Conservation (phyloP, 768 basidiomycete species). For the Daedalea quercina region DNA sequence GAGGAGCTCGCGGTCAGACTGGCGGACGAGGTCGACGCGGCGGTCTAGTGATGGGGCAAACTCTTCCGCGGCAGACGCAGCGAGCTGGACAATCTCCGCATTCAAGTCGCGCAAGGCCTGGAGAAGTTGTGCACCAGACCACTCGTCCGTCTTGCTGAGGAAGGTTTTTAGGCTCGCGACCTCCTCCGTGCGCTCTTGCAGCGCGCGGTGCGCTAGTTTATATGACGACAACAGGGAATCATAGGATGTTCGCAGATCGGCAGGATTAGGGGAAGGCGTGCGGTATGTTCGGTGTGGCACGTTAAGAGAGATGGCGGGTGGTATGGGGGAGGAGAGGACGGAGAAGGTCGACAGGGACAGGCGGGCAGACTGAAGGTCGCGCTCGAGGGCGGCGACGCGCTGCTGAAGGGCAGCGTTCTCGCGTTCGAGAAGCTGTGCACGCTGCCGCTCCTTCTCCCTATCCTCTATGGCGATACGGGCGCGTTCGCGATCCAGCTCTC, state of each 20-base stretch:
- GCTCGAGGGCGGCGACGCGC: constrained; percentile 12
- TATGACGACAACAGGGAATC: constrained; percentile 20
- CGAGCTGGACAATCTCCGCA: constrained; percentile 28
- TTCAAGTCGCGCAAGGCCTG: constrained; percentile 29
- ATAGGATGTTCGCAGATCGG: constrained; percentile 15
- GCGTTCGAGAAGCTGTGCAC: constrained; percentile 16
- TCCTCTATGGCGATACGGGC: constrained; percentile 8
- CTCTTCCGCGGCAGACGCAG: constrained; percentile 27
- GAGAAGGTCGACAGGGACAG: constrained; percentile 13
- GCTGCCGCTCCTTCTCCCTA: constrained; percentile 14
- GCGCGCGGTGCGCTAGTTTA: constrained; percentile 15
- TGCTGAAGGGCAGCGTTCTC: constrained; percentile 17
- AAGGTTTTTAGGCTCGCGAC: constrained; percentile 26
- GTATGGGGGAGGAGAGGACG: constrained; percentile 10
- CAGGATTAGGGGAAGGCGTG: constrained; percentile 12
- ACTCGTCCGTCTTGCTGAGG: constrained; percentile 29
- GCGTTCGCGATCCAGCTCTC: constrained; percentile 7
- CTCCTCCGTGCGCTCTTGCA: constrained; percentile 24
- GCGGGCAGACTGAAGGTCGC: constrained; percentile 13
- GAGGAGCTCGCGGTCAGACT: constrained; percentile 22
- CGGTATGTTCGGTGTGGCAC: background rate
- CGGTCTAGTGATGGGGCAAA: constrained; percentile 19
- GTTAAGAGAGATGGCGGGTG: background rate
- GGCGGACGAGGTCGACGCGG: constrained; percentile 13
- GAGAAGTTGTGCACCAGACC: constrained; percentile 27